A percentile compares a stretch with the other conserved stretches of the same genome.
These are phyloP conservation scores for Pholiota conissans DNA, from an alignment of 768 basidiomycete genomes.

Conservation along the genomic window DNA sequence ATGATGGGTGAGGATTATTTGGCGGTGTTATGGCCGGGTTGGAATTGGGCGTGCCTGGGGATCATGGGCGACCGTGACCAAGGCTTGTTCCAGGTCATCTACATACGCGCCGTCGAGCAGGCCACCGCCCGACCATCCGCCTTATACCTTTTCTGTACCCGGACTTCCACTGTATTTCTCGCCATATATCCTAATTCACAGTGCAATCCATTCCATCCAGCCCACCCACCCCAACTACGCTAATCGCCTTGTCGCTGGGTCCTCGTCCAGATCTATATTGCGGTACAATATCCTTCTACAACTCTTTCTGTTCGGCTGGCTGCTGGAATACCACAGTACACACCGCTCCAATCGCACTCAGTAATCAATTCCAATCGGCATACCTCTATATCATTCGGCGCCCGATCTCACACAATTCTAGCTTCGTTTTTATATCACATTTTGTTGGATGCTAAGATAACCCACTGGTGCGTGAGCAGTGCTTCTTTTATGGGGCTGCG, in stretches of 20 bases:
- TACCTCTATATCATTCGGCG: neutral
- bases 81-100: no score
- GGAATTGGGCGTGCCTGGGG: neutral
- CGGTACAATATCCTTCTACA: neutral
- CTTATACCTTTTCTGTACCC: constrained; percentile 20
- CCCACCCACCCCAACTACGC: constrained; percentile 16
- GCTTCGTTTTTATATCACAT: neutral
- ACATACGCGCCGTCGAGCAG: neutral
- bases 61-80: neutral
- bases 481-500: neutral
- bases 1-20: neutral
- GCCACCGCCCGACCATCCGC: constrained; percentile 3
- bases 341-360: neutral
- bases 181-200: constrained; percentile 18
- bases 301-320: neutral
- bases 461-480: neutral
- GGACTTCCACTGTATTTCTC: constrained; percentile 13
- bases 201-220: no score
- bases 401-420: neutral
- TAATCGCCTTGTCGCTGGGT: constrained; percentile 18
- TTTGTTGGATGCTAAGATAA: neutral
- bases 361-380: neutral
- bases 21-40: constrained; percentile 2
- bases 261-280: constrained; percentile 6
- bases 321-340: neutral